phyloP scores from a whole-genome alignment of 768 basidiomycete species.

The Tephrocybe sp. region DNA sequence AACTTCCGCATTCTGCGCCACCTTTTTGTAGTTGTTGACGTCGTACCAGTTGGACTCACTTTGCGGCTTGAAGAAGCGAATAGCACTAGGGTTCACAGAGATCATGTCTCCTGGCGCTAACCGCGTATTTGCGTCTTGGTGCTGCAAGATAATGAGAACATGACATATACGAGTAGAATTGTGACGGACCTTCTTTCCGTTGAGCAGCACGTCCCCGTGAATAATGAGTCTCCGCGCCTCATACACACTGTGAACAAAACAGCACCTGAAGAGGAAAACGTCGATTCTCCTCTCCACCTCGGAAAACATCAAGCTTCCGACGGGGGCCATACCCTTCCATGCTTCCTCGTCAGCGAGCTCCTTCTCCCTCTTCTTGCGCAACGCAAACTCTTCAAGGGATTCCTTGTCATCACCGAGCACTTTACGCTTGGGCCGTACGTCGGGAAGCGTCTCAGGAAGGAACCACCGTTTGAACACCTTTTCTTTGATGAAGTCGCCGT shows the following conservation, averaged over 20 bases:
- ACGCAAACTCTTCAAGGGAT: conserved; percentile 58
- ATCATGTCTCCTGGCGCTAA: conserved; percentile 95
- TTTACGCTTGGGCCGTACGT: conserved; percentile 67
- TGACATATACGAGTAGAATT: not conserved
- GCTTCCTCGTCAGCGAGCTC: conserved; percentile 52
- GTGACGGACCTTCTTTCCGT: conserved; percentile 79
- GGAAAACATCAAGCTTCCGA: conserved; percentile 92
- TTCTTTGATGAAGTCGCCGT: conserved; percentile 92
- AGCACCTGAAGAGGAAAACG: conserved; percentile 86
- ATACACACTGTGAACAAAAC: conserved; percentile 87
- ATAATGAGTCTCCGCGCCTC: conserved; percentile 85
- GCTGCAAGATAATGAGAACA: conserved; percentile 42
- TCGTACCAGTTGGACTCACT: conserved; percentile 33
- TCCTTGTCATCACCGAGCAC: conserved; percentile 44
- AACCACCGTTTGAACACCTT: conserved; percentile 95
- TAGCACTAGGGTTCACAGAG: conserved; percentile 79
- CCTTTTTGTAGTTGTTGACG: conserved; percentile 26
- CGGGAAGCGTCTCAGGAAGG: conserved; percentile 82
- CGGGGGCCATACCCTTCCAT: conserved; percentile 74
- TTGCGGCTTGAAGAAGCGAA: conserved; percentile 63
- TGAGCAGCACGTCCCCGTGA: conserved; percentile 84
- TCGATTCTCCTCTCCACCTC: conserved; percentile 96
- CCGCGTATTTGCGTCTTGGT: conserved; percentile 81
- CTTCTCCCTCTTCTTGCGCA: conserved; percentile 51
- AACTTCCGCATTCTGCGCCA: conserved; percentile 8